A percentile compares a stretch with the other conserved stretches of the same genome.
phyloP scores from a whole-genome alignment of 2,329 filamentous ascomycete species.

The Paracoccidioides lutzii region DNA sequence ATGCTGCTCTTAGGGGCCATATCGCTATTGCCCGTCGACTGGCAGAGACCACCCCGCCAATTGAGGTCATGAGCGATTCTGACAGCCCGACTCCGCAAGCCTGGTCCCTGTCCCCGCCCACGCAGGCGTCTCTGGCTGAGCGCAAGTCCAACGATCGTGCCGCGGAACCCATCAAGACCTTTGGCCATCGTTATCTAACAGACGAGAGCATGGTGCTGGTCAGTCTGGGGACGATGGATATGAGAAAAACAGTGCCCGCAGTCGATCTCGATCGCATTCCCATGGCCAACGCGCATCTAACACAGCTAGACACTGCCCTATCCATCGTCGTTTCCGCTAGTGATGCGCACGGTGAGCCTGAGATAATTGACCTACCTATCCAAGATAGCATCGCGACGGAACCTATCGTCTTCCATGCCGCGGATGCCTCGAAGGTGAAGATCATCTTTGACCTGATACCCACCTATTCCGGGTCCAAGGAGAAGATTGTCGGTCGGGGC shows the following conservation, averaged over 20 bases:
- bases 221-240: slow-evolving; percentile 89
- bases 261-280: slow-evolving; percentile 84
- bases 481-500: slow-evolving; percentile 74
- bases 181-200: slow-evolving; percentile 87
- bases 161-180: slow-evolving; percentile 78
- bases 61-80: slow-evolving; percentile 14
- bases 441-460: slow-evolving; percentile 89
- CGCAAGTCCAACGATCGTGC: slow-evolving; percentile 36
- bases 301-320: slow-evolving; percentile 84
- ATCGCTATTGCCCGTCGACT: slow-evolving; percentile 64
- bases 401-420: slow-evolving; percentile 77
- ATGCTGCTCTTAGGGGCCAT: slow-evolving; percentile 81
- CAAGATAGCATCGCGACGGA: slow-evolving; percentile 91
- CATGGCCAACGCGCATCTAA: slow-evolving; percentile 74
- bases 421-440: slow-evolving; percentile 67
- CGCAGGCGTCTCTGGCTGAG: slow-evolving; percentile 30
- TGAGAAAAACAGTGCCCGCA: slow-evolving; percentile 64
- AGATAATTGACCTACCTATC: slow-evolving; percentile 80
- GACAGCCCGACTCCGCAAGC: slow-evolving; percentile 22
- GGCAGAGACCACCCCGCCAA: slow-evolving; percentile 38
- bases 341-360: slow-evolving; percentile 74
- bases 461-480: slow-evolving; percentile 72
- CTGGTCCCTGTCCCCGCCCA: slow-evolving; percentile 23
- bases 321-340: slow-evolving; percentile 81
- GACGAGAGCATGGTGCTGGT: slow-evolving; percentile 83